Evolutionary conservation across 257 asterid species (phyloP).

Genomic region (Solanum chaucha): DNA sequence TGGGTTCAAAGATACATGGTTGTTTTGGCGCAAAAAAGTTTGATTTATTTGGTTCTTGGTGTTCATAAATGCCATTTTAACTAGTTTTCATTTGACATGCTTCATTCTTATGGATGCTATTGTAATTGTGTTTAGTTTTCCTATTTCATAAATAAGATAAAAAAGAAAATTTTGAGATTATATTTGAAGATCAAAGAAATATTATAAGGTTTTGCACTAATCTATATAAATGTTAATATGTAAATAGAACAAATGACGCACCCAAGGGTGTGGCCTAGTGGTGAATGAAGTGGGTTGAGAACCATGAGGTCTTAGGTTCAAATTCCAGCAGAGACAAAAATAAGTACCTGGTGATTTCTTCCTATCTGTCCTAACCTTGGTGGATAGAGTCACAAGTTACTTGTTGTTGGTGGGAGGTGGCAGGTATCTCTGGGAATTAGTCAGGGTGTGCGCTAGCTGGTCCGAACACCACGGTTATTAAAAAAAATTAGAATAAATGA

Average conservation of each 20-base stretch:
- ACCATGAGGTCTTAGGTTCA: background rate
- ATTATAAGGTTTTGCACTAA: too few species aligned
- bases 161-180: background rate
- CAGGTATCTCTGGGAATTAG: background rate
- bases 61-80: background rate
- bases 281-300: background rate
- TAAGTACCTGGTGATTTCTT: background rate
- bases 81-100: background rate
- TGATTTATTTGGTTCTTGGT: background rate
- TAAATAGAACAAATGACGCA: background rate
- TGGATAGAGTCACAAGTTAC: background rate
- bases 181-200: background rate
- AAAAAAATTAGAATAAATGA: background rate
- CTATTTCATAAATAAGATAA: background rate
- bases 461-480: background rate
- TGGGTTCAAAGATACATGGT: background rate
- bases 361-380: background rate
- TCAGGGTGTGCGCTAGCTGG: background rate
- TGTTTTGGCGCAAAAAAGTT: background rate
- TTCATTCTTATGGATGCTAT: background rate
- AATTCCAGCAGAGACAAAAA: background rate
- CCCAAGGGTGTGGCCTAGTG: background rate
- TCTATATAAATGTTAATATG: background rate
- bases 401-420: background rate
- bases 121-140: background rate